These are phyloP conservation scores for Saksenaea vasiformis DNA, from an alignment of 371 early-diverging fungal genomes.

Conservation along the genomic window DNA sequence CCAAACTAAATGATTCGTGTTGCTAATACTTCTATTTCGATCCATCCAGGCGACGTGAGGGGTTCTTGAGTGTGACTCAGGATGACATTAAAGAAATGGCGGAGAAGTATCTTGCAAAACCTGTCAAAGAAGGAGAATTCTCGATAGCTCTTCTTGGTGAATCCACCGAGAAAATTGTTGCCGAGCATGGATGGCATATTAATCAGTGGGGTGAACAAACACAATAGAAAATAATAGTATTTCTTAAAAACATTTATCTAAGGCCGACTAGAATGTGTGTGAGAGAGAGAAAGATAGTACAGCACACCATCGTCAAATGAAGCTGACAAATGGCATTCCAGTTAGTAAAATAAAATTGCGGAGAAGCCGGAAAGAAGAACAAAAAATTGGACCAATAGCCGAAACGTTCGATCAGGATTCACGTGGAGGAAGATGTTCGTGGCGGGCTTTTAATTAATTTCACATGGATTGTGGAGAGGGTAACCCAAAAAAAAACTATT, in stretches of 20 bases:
- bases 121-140: conserved; percentile 17
- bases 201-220: conserved; percentile 24
- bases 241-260: background rate
- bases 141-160: conserved; percentile 51
- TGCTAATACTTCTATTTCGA: background rate
- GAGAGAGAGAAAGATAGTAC: too few relatives aligned
- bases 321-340: conserved; percentile 4
- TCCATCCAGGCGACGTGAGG: conserved; percentile 70
- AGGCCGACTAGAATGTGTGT: background rate
- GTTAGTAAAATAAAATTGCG: background rate
- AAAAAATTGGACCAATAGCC: conserved; percentile 2
- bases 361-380: conserved; percentile 4
- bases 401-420: conserved; percentile 6
- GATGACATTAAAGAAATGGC: conserved; percentile 76
- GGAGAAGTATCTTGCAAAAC: conserved; percentile 58
- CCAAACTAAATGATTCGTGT: background rate
- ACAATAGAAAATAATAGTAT: background rate
- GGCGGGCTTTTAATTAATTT: background rate
- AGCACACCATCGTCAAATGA: background rate
- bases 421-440: conserved; percentile 1
- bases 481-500: background rate
- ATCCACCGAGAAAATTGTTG: conserved; percentile 31
- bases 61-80: conserved; percentile 68
- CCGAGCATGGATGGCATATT: conserved; percentile 36
- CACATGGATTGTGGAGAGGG: conserved; percentile 5